Evolutionary conservation across 2,329 filamentous ascomycete genomes (phyloP), one percentile per base, ranked within the genome.

Genomic region (Epichloe elymi): DNA sequence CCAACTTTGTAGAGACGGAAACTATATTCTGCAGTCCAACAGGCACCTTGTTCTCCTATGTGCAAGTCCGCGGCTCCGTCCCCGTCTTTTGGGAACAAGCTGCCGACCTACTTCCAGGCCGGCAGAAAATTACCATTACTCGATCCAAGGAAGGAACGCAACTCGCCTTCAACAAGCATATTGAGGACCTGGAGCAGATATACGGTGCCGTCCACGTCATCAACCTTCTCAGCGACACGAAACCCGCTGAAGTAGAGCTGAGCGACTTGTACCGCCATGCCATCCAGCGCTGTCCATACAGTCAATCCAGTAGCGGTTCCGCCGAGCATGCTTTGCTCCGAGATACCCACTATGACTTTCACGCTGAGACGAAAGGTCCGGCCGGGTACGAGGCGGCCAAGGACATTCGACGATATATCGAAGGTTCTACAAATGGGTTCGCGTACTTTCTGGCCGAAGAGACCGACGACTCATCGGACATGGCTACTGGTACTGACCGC

Each of bases 1-100:
- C 93, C 54, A 98, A 98, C 66, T 98, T 95, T 67, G 93, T 97
- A n/a, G 93, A 98, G 67, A 93, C 89, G 0, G 93, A 98, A 68
- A 95, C 89, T 0, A 82, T 91, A 40, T 90, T 94, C 62, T 95
- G 87, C 85, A 85, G 84, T 58, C 86, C 86, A 1, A 79, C 81
- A 1, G 79, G 80, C 3, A 71, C 88, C 6, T 81, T 88, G 51
- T 97, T 97, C 64, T 97, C 93, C 0, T 98, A 96, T 66, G 88
- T 84, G 2, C 93, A 98, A 67, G 80, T 94, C 26, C 80, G 93
- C 59, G 93, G 93, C 38, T 96, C 90, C 6, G 88, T 98, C 7
- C 93, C 93, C 1, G 76, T 97, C 3, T 98, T 98, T 65, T 98
- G 93, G 93, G 93, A 98, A 65, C 93, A 97, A 66, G 79, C 85